Evolutionary conservation across 257 asterid genomes (phyloP).

Genomic region (Plantago major): DNA sequence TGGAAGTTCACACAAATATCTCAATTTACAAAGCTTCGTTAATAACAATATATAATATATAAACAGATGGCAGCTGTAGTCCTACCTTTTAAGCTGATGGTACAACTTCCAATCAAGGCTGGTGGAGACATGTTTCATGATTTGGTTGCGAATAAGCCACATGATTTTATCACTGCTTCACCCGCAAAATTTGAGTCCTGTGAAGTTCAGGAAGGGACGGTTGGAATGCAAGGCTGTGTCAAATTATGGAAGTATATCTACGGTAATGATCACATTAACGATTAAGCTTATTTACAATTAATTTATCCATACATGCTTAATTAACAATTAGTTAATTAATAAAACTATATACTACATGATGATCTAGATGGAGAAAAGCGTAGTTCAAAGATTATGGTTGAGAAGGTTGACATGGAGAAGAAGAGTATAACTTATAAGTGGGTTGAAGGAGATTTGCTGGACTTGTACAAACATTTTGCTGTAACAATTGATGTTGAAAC

Average conservation of each 20-base stretch:
- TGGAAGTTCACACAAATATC: no score
- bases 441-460: slow-evolving; percentile 5
- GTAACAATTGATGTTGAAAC: neutral
- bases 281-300: no score
- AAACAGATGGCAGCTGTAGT: no score
- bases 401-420: neutral
- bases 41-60: no score
- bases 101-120: neutral
- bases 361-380: neutral
- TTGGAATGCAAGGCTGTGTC: slow-evolving; percentile 3
- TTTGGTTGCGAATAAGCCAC: slow-evolving; percentile 1
- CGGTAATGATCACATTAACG: neutral
- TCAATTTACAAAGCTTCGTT: no score
- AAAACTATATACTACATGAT: neutral
- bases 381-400: neutral
- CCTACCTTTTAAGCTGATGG: neutral
- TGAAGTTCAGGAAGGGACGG: slow-evolving; percentile 11
- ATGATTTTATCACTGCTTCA: neutral
- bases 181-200: slow-evolving; percentile 9
- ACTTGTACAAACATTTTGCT: neutral
- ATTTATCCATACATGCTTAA: no score
- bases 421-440: neutral
- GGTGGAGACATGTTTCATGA: slow-evolving; percentile 4
- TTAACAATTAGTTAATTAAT: no score
- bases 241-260: neutral